Conservation (phyloP, 2,329 filamentous ascomycete species). For the Fusarium staphyleae region DNA sequence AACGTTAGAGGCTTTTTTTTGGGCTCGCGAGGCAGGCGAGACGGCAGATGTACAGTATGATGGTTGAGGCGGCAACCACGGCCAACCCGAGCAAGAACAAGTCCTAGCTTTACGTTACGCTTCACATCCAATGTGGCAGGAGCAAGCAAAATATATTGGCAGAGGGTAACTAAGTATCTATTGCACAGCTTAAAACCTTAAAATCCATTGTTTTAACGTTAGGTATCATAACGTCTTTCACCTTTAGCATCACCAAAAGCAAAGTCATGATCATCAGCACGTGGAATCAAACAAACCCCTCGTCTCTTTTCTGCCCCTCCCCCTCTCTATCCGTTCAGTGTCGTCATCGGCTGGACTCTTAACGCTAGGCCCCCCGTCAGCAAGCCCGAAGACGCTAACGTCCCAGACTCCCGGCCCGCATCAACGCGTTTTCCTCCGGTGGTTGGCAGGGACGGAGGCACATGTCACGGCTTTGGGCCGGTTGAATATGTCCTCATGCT, state of each 20-base stretch:
- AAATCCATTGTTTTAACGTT: too few relatives aligned
- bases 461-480: background rate
- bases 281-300: constrained; percentile 31
- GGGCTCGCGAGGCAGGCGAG: constrained; percentile 14
- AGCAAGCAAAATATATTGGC: background rate
- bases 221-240: too few relatives aligned
- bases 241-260: background rate
- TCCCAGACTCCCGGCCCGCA: constrained; percentile 19
- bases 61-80: constrained; percentile 9
- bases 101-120: too few relatives aligned
- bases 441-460: background rate
- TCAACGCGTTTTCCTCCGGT: constrained; percentile 22
- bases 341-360: constrained; percentile 36
- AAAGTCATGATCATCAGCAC: constrained; percentile 10
- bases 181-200: too few relatives aligned
- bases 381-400: constrained; percentile 15
- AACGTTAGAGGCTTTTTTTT: constrained; percentile 11
- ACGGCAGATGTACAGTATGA: constrained; percentile 31
- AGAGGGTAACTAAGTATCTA: background rate
- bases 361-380: constrained; percentile 12
- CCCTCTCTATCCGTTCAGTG: constrained; percentile 36
- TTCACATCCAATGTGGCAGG: constrained; percentile 5
- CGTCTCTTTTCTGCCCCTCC: constrained; percentile 31
- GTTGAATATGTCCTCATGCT: background rate
- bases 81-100: constrained; percentile 3